Conservation (phyloP, 768 basidiomycete species). For the Tylopilus rubrobrunneus region DNA sequence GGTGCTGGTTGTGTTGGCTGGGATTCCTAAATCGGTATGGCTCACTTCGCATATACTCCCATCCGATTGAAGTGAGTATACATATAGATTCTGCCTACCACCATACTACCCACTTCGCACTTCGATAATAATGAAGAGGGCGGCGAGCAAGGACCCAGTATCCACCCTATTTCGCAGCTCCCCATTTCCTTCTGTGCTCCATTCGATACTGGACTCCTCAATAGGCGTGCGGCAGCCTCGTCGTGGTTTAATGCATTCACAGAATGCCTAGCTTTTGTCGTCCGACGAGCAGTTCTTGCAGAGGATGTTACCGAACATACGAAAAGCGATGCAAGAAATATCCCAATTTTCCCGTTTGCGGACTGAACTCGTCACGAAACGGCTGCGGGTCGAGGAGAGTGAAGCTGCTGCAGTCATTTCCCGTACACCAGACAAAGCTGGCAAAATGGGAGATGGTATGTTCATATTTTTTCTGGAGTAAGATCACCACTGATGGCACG, state of each 20-base stretch:
- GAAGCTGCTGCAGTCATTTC: constrained; percentile 43
- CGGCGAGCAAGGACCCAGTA: background rate
- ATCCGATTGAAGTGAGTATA: background rate
- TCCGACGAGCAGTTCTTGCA: constrained; percentile 26
- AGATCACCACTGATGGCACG: constrained; percentile 1
- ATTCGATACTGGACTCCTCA: constrained; percentile 41
- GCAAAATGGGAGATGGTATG: constrained; percentile 41
- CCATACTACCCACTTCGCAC: constrained; percentile 1
- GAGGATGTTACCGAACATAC: constrained; percentile 4
- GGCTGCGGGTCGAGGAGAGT: constrained; percentile 44
- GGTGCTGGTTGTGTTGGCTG: constrained; percentile 76
- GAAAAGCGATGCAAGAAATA: constrained; percentile 3
- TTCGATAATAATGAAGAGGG: background rate
- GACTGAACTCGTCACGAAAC: constrained; percentile 41
- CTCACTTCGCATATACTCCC: background rate
- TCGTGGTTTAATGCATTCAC: constrained; percentile 68
- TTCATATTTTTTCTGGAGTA: constrained; percentile 18
- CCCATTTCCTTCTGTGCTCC: constrained; percentile 84
- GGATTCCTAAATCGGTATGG: constrained; percentile 65
- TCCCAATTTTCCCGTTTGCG: constrained; percentile 51
- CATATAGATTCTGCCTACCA: constrained; percentile 18
- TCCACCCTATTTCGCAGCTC: constrained; percentile 43
- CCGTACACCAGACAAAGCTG: constrained; percentile 41
- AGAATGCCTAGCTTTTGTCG: constrained; percentile 65
- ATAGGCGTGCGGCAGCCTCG: constrained; percentile 28